Conservation (phyloP, 2,329 filamentous ascomycete species). For the Zymoseptoria crescenta region DNA sequence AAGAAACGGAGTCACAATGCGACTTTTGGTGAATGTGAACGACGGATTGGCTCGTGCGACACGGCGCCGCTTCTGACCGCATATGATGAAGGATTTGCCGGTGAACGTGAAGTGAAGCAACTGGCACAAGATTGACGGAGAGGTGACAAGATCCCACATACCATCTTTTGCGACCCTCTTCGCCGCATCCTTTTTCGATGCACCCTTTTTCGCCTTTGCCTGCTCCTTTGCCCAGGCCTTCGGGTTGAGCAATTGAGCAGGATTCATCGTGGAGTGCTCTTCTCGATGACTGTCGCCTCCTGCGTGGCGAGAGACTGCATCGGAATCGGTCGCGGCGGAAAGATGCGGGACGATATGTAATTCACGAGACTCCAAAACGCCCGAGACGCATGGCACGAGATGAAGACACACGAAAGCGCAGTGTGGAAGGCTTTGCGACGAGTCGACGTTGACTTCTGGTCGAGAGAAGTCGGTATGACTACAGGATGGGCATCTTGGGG, state of each 20-base stretch:
- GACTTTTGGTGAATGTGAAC: background rate
- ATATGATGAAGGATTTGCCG: conserved; percentile 3
- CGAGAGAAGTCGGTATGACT: background rate
- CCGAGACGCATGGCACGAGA: background rate
- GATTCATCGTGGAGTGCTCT: conserved; percentile 23
- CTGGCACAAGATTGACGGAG: background rate
- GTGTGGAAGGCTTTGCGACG: background rate
- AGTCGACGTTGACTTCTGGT: background rate
- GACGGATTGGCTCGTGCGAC: background rate
- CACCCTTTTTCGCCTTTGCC: conserved; percentile 15
- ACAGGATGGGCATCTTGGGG: background rate
- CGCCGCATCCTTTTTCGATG: conserved; percentile 17
- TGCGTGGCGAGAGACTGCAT: background rate
- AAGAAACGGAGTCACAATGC: background rate
- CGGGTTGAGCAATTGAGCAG: conserved; percentile 31
- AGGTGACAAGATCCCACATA: conserved; percentile 15
- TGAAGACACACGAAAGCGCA: background rate
- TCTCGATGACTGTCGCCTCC: background rate
- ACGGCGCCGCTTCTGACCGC: background rate
- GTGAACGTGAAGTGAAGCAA: conserved; percentile 10
- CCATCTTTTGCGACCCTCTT: conserved; percentile 23
- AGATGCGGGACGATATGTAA: background rate
- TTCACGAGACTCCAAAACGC: conserved; percentile 1
- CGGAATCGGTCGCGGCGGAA: background rate
- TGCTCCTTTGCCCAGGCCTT: conserved; percentile 31